Evolutionary conservation across 371 early-diverging fungal genomes (phyloP), one percentile per base, ranked within the genome.

Genomic region (Mucor irregularis): DNA sequence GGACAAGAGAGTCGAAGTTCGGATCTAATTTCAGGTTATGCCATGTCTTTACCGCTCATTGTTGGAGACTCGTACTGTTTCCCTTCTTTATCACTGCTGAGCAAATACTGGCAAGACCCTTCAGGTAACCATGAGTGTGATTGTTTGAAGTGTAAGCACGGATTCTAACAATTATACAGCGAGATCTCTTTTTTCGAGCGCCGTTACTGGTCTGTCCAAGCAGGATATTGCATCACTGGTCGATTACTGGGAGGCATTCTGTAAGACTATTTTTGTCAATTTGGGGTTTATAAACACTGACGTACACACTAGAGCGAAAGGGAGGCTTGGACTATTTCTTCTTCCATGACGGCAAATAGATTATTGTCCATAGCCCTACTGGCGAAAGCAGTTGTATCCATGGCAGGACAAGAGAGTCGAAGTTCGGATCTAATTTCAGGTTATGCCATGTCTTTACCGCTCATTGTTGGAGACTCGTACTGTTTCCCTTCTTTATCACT

Each of bases 21-120:
- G 3, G 68, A 72, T 44, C 26, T 86, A 14, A 69, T 85, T 13
- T 67, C 80, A 3, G 68, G 76, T 21, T 82, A 82, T 64, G 74
- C 77, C 43, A 78, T 69, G 53, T 39, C 73, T 19, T 63, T 90
- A 13, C 86, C 88, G 1, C 69, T 79, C 3, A 48, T 69, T 10
- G 69, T 87, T 25, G 86, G 86, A 0, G 22, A 68, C 16, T 40
- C 52, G 1, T 91, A 76, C 57, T 73, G 80, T 35, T 74, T 71
- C 7, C 87, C 95, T 0, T 91, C 91, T 0, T 71, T 94, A 14
- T 81, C 91, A 1, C 82, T 82, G 46, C 60, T 93, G 13, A 85
- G 89, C 22, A 90, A 89, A 67, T 92, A 89, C 40, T 93, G 93
- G 91, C 91, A 90, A 58, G 95, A 94, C 64, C 81, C 90, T 7